Evolutionary conservation across 176 grass and related monocot species (phyloP).

Genomic region (Urochloa ruziziensis): DNA sequence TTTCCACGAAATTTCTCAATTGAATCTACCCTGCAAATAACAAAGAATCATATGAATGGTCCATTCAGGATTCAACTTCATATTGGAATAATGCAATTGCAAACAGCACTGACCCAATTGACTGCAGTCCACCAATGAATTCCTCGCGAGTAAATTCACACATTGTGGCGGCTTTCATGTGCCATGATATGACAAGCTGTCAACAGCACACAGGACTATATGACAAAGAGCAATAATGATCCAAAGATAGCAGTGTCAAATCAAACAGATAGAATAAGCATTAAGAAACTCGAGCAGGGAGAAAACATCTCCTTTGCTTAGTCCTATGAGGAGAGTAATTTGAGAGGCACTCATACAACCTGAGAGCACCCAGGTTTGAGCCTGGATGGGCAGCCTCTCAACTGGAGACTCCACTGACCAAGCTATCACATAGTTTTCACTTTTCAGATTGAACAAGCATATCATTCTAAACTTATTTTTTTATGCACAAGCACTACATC

Average conservation of each 20-base stretch:
- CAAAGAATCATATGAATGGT: constrained; percentile 3
- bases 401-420: neutral
- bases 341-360: neutral
- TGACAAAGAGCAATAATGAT: constrained; percentile 15
- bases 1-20: constrained; percentile 87
- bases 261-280: neutral
- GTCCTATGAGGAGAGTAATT: neutral
- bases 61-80: neutral
- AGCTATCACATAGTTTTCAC: neutral
- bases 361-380: neutral
- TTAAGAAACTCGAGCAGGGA: neutral
- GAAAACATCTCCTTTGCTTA: neutral
- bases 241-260: neutral
- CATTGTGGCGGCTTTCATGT: constrained; percentile 99
- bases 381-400: neutral
- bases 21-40: constrained; percentile 83
- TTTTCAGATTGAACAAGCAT: neutral
- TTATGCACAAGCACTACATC: neutral
- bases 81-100: constrained; percentile 5
- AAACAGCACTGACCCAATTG: constrained; percentile 69
- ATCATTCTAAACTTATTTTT: neutral
- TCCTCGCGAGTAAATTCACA: constrained; percentile 96
- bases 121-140: constrained; percentile 89
- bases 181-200: constrained; percentile 99
- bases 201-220: constrained; percentile 22